Evolutionary conservation across 805 yeast species (phyloP), one percentile per base, ranked within the genome.

Genomic region (Pichia insulana): DNA sequence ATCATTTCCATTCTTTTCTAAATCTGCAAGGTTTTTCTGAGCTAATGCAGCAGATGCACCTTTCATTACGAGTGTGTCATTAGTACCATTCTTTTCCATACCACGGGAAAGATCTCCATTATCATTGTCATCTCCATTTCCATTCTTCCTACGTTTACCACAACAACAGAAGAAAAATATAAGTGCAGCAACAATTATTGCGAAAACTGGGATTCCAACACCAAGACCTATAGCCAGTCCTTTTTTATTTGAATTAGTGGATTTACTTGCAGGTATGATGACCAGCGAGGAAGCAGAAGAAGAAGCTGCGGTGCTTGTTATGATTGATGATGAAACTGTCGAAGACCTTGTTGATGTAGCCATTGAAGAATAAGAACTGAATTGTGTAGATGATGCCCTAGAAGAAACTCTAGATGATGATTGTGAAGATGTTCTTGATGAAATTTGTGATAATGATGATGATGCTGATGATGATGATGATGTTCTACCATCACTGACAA

Each of bases 161-260:
- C 73, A 71, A 52, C 78, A 78, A 53, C 85, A 75, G 51, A 73
- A 67, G 47, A 81, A 64, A 5, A 86, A 39, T 2, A 80, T 27
- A 1, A 73, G 39, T 0, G 66, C 68, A 0, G 76, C 70, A 2
- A 77, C 50, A 8, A 78, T 52, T 0, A 83, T 52, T 2, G 71
- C 71, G 3, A 76, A 63, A 0, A 73, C 56, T 1, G 96, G 95
- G 37, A 92, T 71, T 2, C 82, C 85, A n/a, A 84, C 89, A 42
- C 96, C 97, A 46, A 89, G 72, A 1, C 89, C 95, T 56, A 90
- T 83, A 0, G 95, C 96, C n/a, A 85, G 67, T 2, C 74, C 73
- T 50, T 74, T 80, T 35, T 42, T 39, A 26, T 20, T 39, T 9
- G 39, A 17, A 11, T 38, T 34, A 9, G 43, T 18, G n/a, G 41